Evolutionary conservation across 2,329 filamentous ascomycete species (phyloP).

Genomic region (Colletotrichum orbiculare): DNA sequence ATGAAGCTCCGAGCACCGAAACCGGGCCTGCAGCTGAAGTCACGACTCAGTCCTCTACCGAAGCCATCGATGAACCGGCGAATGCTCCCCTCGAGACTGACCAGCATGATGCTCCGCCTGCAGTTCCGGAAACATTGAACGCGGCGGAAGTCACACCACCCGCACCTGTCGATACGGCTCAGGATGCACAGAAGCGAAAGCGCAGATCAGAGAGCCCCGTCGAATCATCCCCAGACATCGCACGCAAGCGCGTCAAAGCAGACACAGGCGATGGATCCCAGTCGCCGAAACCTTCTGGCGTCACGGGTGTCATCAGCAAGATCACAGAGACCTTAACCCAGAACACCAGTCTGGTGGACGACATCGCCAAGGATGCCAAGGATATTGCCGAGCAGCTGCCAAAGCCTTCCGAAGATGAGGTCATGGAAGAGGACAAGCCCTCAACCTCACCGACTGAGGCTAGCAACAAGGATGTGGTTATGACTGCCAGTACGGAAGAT

Average conservation of each 20-base stretch:
- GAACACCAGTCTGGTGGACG: constrained; percentile 26
- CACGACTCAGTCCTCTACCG: constrained; percentile 34
- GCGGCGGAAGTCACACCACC: constrained; percentile 31
- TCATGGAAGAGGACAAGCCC: constrained; percentile 20
- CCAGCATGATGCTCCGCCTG: constrained; percentile 5
- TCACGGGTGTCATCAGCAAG: constrained; percentile 15
- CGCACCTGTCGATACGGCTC: constrained; percentile 40
- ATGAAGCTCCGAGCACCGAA: constrained; percentile 6
- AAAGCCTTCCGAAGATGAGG: constrained; percentile 1
- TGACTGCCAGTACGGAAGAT: constrained; percentile 14
- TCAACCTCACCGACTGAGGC: neutral
- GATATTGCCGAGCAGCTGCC: constrained; percentile 12
- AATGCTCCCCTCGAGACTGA: neutral
- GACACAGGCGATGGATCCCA: constrained; percentile 39
- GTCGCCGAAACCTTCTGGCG: constrained; percentile 10
- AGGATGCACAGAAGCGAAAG: constrained; percentile 74
- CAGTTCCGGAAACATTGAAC: constrained; percentile 8
- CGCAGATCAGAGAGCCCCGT: constrained; percentile 72
- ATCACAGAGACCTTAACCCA: constrained; percentile 22
- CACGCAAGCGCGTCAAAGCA: constrained; percentile 66
- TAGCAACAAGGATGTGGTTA: constrained; percentile 7
- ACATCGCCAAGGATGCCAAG: constrained; percentile 29
- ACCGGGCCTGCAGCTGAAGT: constrained; percentile 36
- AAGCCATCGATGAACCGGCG: neutral
- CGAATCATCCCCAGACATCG: constrained; percentile 62